Base-by-base conservation (phyloP, 352 stramenopile species). In the Poterioochromonas sp. region DNA sequence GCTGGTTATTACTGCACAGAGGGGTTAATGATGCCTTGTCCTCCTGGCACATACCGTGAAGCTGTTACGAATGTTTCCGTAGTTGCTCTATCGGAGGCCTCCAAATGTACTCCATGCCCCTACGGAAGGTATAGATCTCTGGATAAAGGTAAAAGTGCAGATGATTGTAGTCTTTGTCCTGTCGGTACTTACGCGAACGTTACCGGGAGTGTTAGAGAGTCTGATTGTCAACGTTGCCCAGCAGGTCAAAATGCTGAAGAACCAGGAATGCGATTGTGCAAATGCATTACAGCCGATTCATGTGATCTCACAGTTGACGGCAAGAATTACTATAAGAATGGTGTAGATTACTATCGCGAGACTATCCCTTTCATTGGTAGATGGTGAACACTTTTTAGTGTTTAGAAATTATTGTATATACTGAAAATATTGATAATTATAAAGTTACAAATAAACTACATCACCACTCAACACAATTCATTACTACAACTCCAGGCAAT, bases 21-120 rank as follows among this genome's bases (percentile, higher is more conserved):
- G 22, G 77, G 77, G 3, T 12, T 70, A 71, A 81, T 81, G 77
- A n/a, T 77, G 20, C 0, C 43, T 63, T 81, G 77, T 69, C 54
- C 63, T 32, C 34, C 73, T 34, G 77, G 77, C 26, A 63, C 37
- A 1, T 81, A 74, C 47, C 40, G 77, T 69, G 74, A 63, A 29
- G 47, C 41, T 22, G 71, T 54, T n/a, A 49, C 71, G 1, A 34
- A 53, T 49, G 29, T 54, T 34, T 51, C 44, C 34, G 51, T 49
- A 37, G 8, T 65, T 34, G 40, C 5, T 53, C 1, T 74, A 39
- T 34, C 51, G 11, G 12, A 64, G 11, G 69, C 54, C 1, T 5
- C 70, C 5, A 29, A 65, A 39, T 68, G 47, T n/a, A 68, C 69
- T 26, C 3, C 35, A 58, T 78, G 71, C 29, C 71, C 53, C 12